phyloP scores from a whole-genome alignment of 441 rosid genomes.

The Adansonia gregorii region DNA sequence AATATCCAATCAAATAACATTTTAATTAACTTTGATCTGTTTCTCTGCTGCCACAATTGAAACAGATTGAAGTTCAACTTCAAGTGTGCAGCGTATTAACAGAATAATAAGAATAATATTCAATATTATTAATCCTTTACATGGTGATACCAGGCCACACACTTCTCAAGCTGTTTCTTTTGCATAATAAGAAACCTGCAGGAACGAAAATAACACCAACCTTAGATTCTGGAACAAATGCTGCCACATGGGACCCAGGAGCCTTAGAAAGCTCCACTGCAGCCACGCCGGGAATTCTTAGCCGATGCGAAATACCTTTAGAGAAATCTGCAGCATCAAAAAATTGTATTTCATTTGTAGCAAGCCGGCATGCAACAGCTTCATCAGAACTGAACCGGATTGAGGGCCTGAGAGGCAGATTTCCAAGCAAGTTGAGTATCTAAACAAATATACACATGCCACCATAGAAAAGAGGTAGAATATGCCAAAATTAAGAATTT shows the following conservation, averaged over 20 bases:
- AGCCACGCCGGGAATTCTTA: slow-evolving; percentile 77
- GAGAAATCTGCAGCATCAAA: slow-evolving; percentile 80
- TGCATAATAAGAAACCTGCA: slow-evolving; percentile 7
- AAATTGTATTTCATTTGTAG: slow-evolving; percentile 87
- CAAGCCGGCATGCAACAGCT: slow-evolving; percentile 78
- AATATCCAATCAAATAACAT: background rate
- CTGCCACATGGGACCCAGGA: slow-evolving; percentile 84
- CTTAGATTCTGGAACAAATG: slow-evolving; percentile 91
- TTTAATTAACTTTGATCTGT: background rate
- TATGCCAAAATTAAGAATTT: background rate
- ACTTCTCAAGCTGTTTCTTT: background rate
- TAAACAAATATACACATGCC: background rate
- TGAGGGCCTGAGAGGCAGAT: slow-evolving; percentile 66
- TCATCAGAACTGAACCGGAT: slow-evolving; percentile 79
- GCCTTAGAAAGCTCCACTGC: slow-evolving; percentile 75
- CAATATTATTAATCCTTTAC: background rate
- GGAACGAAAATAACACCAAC: slow-evolving; percentile 38
- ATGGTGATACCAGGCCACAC: background rate
- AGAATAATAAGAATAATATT: background rate
- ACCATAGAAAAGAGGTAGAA: background rate
- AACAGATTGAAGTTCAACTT: background rate
- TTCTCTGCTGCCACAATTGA: background rate
- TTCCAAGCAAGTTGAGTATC: slow-evolving; percentile 24
- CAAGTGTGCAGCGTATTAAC: background rate
- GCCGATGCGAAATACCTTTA: slow-evolving; percentile 60